Conservation (phyloP, 2,329 filamentous ascomycete species). For the Fusarium sp. region DNA sequence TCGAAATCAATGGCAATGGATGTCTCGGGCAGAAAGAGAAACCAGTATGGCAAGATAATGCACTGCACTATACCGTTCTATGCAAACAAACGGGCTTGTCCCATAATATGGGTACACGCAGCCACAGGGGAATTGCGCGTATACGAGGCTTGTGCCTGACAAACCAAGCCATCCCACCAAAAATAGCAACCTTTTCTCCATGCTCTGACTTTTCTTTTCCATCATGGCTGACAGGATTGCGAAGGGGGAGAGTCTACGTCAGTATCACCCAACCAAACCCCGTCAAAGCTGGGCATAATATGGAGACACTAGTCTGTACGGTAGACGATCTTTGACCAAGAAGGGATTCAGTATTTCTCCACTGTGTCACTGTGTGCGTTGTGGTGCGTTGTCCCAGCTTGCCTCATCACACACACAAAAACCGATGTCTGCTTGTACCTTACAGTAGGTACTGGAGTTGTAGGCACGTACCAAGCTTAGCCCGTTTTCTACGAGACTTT, state of each 20-base stretch:
- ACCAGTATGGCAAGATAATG: not conserved
- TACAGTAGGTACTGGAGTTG: conserved; percentile 7
- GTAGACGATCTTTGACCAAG: conserved; percentile 29
- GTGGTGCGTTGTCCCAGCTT: not conserved
- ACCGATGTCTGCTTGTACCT: not conserved
- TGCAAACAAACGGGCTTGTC: not conserved
- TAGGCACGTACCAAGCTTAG: conserved; percentile 8
- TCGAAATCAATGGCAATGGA: not conserved
- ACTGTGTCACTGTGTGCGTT: conserved; percentile 12
- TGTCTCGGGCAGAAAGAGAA: not conserved
- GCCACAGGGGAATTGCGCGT: conserved; percentile 12
- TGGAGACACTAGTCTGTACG: conserved; percentile 39
- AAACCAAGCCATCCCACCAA: conserved; percentile 15
- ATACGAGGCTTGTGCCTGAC: conserved; percentile 31
- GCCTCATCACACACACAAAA: not conserved
- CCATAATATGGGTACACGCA: conserved; percentile 22
- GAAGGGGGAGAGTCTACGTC: conserved; percentile 26
- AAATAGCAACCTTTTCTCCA: conserved; percentile 22
- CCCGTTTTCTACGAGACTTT: conserved; percentile 19
- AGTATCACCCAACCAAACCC: conserved; percentile 25
- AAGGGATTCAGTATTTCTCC: conserved; percentile 6
- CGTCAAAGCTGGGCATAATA: conserved; percentile 3
- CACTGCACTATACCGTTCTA: not conserved
- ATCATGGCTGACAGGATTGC: conserved; percentile 12
- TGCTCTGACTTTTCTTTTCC: not conserved